phyloP scores from a whole-genome alignment of 805 yeast genomes.

The Cyberlindnera misumaiensis region DNA sequence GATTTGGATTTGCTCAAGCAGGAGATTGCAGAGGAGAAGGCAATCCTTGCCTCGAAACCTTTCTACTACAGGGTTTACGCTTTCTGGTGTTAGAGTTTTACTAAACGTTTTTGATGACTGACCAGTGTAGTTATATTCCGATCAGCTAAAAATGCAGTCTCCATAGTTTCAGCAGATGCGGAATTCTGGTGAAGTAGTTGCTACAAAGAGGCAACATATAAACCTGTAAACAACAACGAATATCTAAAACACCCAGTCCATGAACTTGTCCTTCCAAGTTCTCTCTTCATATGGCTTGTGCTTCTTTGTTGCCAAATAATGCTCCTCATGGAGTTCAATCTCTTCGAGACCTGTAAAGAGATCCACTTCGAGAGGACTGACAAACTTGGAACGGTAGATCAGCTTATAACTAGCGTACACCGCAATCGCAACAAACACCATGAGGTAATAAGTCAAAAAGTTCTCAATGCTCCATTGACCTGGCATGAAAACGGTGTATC shows the following conservation, averaged over 20 bases:
- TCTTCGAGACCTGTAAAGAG: slow-evolving; percentile 46
- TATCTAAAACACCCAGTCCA: too few species aligned
- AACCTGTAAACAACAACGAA: too few species aligned
- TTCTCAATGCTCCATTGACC: slow-evolving; percentile 57
- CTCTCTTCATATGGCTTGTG: slow-evolving; percentile 1
- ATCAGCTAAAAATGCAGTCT: too few species aligned
- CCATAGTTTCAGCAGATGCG: too few species aligned
- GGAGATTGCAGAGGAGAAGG: slow-evolving; percentile 52
- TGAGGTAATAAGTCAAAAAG: slow-evolving; percentile 66
- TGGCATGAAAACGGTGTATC: slow-evolving; percentile 68
- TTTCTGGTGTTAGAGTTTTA: slow-evolving; percentile 42
- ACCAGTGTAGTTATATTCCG: too few species aligned
- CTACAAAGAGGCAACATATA: too few species aligned
- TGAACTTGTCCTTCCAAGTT: slow-evolving; percentile 27
- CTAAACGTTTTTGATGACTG: too few species aligned
- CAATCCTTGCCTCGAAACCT: slow-evolving; percentile 39
- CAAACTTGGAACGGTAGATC: slow-evolving; percentile 37
- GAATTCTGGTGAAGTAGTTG: too few species aligned
- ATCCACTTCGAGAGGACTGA: slow-evolving; percentile 44
- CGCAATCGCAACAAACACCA: slow-evolving; percentile 51
- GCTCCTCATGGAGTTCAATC: slow-evolving; percentile 49
- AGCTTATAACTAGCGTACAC: slow-evolving; percentile 45
- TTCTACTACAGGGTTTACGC: slow-evolving; percentile 40
- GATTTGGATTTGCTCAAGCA: slow-evolving; percentile 51
- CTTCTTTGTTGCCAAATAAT: slow-evolving; percentile 13